Conservation (phyloP, 441 rosid species). For the Hura crepitans region DNA sequence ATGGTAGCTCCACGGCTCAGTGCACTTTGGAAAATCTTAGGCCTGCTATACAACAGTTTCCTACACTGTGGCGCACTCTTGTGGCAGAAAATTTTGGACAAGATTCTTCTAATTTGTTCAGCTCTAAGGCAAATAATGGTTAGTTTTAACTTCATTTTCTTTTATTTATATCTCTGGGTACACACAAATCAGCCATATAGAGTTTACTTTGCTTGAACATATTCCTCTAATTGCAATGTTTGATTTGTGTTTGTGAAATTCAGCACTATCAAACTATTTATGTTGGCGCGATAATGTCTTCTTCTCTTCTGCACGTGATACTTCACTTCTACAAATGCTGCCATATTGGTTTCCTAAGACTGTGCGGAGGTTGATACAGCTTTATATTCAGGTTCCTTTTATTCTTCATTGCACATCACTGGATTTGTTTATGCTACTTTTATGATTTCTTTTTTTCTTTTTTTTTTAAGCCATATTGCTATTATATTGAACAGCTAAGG, state of each 20-base stretch:
- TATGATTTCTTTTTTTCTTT: constrained; percentile 9
- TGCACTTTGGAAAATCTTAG: constrained; percentile 92
- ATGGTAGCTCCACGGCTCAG: constrained; percentile 70
- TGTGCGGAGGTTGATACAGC: constrained; percentile 87
- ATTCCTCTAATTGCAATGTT: constrained; percentile 12
- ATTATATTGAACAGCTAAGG: background rate
- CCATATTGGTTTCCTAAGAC: constrained; percentile 98
- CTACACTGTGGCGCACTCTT: constrained; percentile 82
- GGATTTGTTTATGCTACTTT: constrained; percentile 8
- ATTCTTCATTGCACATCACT: constrained; percentile 10
- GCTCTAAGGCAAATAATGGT: constrained; percentile 63
- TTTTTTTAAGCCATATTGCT: constrained; percentile 5
- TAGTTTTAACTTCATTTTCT: constrained; percentile 28
- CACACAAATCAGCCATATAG: constrained; percentile 1
- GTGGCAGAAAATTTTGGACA: constrained; percentile 72
- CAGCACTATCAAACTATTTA: constrained; percentile 72
- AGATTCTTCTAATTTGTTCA: constrained; percentile 58
- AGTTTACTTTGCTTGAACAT: constrained; percentile 20
- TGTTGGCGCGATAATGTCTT: constrained; percentile 91
- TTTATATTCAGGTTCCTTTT: constrained; percentile 77
- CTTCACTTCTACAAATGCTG: constrained; percentile 95
- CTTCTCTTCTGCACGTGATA: constrained; percentile 85
- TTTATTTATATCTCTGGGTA: constrained; percentile 22
- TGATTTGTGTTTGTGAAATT: constrained; percentile 36
- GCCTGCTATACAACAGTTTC: constrained; percentile 73